These are phyloP conservation scores for Closterium sp. DNA, from an alignment of 139 green algal species.

Conservation along the genomic window DNA sequence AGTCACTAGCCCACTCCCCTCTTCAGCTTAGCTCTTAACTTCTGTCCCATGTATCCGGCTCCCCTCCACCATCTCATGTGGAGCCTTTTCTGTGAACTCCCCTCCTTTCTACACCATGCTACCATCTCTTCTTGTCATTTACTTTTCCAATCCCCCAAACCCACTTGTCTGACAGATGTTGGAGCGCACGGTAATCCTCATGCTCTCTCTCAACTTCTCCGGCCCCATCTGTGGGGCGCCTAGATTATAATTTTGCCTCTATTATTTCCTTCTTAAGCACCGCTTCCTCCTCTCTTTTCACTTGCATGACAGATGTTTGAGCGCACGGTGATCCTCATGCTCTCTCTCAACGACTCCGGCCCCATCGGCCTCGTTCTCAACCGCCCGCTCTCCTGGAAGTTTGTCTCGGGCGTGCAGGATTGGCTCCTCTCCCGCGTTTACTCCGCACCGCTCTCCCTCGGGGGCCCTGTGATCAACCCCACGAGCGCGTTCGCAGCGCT, in stretches of 20 bases:
- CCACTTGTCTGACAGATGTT: not conserved
- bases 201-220: not conserved
- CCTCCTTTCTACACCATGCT: too few species aligned
- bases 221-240: not conserved
- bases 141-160: too few species aligned
- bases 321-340: not conserved
- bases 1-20: too few species aligned
- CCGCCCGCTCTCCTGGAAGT: not conserved
- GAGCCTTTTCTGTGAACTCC: too few species aligned
- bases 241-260: too few species aligned
- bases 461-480: conserved; percentile 3
- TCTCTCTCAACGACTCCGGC: not conserved
- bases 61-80: too few species aligned
- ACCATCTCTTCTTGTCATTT: not conserved
- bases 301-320: conserved; percentile 20
- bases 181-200: not conserved
- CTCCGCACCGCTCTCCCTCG: not conserved
- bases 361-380: not conserved
- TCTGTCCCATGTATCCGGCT: too few species aligned
- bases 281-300: too few species aligned
- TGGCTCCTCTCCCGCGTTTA: not conserved
- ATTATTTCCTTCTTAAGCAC: too few species aligned
- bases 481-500: not conserved
- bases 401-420: not conserved
- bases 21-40: too few species aligned